Evolutionary conservation across 345 rosid genomes (phyloP).

Genomic region (Microthlaspi erraticum): DNA sequence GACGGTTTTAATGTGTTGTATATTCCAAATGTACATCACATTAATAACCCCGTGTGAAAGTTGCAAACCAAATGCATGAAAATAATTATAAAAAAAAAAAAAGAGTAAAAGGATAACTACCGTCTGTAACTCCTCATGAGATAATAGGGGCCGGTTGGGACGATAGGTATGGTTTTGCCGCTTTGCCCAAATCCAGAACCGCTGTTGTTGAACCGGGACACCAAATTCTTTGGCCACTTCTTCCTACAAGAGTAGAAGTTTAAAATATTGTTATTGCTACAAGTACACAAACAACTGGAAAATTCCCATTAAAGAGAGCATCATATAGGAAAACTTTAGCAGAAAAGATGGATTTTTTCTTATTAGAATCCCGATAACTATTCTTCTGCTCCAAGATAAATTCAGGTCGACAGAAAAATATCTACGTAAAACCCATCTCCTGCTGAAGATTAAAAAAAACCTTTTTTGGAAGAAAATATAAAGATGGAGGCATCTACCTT

Average conservation of each 20-base stretch:
- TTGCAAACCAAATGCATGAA: slow-evolving; percentile 19
- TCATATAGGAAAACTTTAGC: background rate
- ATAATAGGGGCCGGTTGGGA: slow-evolving; percentile 82
- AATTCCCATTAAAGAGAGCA: background rate
- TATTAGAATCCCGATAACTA: background rate
- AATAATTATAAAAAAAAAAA: background rate
- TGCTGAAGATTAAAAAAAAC: background rate
- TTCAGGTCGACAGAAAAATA: background rate
- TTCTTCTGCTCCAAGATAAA: slow-evolving; percentile 1
- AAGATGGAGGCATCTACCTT: slow-evolving; percentile 59
- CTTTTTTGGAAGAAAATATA: background rate
- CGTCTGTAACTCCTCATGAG: slow-evolving; percentile 84
- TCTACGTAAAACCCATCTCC: background rate
- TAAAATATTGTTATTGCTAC: slow-evolving; percentile 18
- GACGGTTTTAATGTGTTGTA: background rate
- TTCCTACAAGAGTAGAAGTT: slow-evolving; percentile 59
- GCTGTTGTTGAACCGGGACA: slow-evolving; percentile 81
- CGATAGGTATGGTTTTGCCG: slow-evolving; percentile 97
- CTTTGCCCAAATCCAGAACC: slow-evolving; percentile 99
- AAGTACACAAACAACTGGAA: slow-evolving; percentile 14
- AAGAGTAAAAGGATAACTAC: slow-evolving; percentile 46
- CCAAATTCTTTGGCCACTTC: slow-evolving; percentile 95
- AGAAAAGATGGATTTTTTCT: slow-evolving; percentile 19
- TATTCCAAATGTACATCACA: background rate
- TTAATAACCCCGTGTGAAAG: slow-evolving; percentile 8